Conservation (phyloP, 805 yeast genomes). For the Priceomyces fermenticarens region DNA sequence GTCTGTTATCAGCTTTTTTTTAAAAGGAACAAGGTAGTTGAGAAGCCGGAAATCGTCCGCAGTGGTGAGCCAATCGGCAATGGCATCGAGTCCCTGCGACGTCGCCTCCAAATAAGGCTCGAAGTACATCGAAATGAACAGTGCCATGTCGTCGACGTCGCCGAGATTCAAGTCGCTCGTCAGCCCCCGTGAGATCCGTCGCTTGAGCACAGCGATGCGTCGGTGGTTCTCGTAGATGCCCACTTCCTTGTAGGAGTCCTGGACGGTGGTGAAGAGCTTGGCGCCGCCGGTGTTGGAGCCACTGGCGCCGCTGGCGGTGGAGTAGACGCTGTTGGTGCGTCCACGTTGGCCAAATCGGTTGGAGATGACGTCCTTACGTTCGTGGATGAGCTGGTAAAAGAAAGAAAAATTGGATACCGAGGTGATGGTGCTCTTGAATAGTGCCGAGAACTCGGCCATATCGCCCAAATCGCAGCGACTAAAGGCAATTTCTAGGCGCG, state of each 20-base stretch:
- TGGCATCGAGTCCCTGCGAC: conserved; percentile 13
- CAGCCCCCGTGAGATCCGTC: conserved; percentile 13
- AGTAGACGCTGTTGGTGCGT: conserved; percentile 11
- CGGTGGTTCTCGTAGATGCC: conserved; percentile 23
- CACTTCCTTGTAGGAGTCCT: conserved; percentile 26
- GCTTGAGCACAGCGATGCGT: conserved; percentile 16
- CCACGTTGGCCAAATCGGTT: conserved; percentile 11
- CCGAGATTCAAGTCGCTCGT: conserved; percentile 10
- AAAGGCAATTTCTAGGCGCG: conserved; percentile 22
- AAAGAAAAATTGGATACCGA: conserved; percentile 22
- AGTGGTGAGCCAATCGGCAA: conserved; percentile 22
- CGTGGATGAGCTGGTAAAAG: conserved; percentile 25
- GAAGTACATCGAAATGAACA: conserved; percentile 16
- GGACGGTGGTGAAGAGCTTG: conserved; percentile 23
- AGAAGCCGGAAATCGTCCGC: conserved; percentile 26
- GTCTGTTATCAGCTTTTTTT: conserved; percentile 7
- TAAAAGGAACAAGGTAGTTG: conserved; percentile 11
- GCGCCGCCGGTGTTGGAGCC: conserved; percentile 9
- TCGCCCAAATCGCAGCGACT: conserved; percentile 27
- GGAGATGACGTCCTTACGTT: conserved; percentile 19
- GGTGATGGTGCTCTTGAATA: conserved; percentile 19
- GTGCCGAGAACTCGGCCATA: conserved; percentile 22
- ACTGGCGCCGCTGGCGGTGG: conserved; percentile 3
- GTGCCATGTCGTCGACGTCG: conserved; percentile 25
- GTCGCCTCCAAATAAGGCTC: conserved; percentile 13